These are phyloP conservation scores for Zasmidium angulare DNA, from an alignment of 2,329 filamentous ascomycete genomes.

Conservation along the genomic window DNA sequence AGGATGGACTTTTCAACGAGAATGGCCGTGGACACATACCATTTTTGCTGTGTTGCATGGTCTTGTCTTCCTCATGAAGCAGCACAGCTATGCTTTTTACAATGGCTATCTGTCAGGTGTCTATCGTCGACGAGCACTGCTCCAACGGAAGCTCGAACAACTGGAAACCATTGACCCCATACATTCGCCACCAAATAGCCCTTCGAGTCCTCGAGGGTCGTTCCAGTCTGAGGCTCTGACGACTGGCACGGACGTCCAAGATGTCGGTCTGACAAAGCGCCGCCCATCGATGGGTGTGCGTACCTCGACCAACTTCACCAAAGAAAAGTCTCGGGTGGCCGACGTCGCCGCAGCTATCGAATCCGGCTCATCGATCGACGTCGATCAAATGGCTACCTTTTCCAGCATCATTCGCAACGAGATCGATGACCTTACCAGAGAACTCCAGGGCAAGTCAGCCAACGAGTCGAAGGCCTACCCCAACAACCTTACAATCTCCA, in stretches of 20 bases:
- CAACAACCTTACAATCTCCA: constrained; percentile 61
- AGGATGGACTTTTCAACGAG: constrained; percentile 65
- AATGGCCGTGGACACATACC: constrained; percentile 83
- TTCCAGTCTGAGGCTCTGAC: constrained; percentile 12
- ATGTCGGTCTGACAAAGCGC: constrained; percentile 19
- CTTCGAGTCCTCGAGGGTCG: constrained; percentile 10
- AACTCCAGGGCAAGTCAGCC: constrained; percentile 64
- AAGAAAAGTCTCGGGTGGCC: constrained; percentile 58
- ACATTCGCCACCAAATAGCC: constrained; percentile 37
- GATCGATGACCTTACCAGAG: constrained; percentile 62
- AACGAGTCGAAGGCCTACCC: constrained; percentile 59
- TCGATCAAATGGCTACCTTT: constrained; percentile 64
- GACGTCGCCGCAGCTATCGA: constrained; percentile 63
- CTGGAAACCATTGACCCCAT: constrained; percentile 56
- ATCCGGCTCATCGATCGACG: constrained; percentile 58
- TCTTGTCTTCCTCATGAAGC: constrained; percentile 78
- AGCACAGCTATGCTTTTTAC: constrained; percentile 77
- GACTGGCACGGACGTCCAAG: constrained; percentile 19
- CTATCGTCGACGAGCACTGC: constrained; percentile 52
- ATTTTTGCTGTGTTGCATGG: constrained; percentile 75
- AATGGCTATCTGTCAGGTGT: constrained; percentile 66
- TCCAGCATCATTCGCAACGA: constrained; percentile 66
- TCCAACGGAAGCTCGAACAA: constrained; percentile 55
- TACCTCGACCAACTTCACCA: constrained; percentile 44
- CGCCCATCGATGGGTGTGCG: constrained; percentile 39